Conservation (phyloP, 192 early-diverging fungal species). For the Funneliformis geosporum region DNA sequence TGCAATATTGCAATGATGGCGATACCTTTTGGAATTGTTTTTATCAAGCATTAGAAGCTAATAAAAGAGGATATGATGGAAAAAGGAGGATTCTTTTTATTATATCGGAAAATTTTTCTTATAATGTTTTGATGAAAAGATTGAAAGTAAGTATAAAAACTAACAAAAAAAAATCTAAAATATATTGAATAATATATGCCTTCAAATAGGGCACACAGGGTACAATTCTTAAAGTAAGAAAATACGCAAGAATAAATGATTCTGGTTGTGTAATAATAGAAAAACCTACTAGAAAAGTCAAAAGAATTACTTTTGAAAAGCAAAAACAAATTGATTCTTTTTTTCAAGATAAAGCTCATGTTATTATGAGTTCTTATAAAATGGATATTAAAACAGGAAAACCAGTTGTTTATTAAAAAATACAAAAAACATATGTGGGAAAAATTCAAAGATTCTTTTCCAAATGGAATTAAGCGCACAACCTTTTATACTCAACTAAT, state of each 20-base stretch:
- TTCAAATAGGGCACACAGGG: too few species aligned
- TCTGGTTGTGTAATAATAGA: too few species aligned
- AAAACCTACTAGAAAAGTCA: too few species aligned
- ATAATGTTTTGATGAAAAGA: background rate
- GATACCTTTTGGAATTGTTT: background rate
- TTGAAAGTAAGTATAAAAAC: background rate
- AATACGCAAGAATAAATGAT: too few species aligned
- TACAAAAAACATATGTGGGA: background rate
- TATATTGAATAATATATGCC: too few species aligned
- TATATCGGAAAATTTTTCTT: background rate
- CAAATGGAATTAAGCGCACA: background rate
- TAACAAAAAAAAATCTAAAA: too few species aligned
- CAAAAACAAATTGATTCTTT: background rate
- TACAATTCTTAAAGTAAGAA: background rate
- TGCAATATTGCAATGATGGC: background rate
- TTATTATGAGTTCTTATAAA: background rate
- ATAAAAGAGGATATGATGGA: background rate
- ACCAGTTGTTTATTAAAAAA: background rate
- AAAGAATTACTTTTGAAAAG: background rate
- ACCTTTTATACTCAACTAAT: background rate
- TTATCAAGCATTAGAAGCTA: background rate
- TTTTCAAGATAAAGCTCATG: constrained; percentile 4
- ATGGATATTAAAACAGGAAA: background rate
- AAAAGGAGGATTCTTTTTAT: background rate
- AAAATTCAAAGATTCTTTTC: background rate